These are phyloP conservation scores for Solanum clarkiae DNA, from an alignment of 257 asterid genomes.

Conservation along the genomic window DNA sequence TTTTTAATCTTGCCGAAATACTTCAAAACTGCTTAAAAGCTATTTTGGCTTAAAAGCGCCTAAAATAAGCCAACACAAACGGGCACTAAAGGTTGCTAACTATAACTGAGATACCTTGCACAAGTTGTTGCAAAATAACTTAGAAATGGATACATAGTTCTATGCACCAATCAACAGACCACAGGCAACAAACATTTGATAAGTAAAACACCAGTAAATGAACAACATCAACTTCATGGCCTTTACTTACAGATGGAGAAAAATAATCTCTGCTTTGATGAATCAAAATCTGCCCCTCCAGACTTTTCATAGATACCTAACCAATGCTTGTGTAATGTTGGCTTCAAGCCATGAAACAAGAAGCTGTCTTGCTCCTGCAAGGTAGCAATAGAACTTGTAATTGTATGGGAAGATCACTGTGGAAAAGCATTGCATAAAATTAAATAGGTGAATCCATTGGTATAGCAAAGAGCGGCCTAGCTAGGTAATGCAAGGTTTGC, in stretches of 20 bases:
- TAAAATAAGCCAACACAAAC: too few species aligned
- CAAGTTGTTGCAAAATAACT: background rate
- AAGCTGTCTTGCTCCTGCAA: slow-evolving; percentile 38
- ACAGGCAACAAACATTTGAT: background rate
- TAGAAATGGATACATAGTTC: background rate
- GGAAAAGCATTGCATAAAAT: background rate
- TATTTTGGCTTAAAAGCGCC: too few species aligned
- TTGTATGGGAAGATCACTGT: background rate
- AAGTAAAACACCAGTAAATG: background rate
- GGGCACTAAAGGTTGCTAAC: background rate
- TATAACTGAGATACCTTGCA: background rate
- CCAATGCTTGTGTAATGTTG: slow-evolving; percentile 67
- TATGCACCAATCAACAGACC: background rate
- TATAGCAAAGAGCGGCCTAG: background rate
- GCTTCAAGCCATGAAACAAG: slow-evolving; percentile 41
- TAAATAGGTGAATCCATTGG: background rate
- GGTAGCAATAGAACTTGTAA: background rate
- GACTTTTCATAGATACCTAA: slow-evolving; percentile 44
- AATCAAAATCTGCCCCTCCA: slow-evolving; percentile 55
- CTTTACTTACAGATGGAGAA: slow-evolving; percentile 67
- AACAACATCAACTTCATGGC: background rate
- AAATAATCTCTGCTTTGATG: slow-evolving; percentile 50
- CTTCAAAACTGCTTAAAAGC: too few species aligned
- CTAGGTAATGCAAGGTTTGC: background rate
- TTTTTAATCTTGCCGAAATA: too few species aligned